These are phyloP conservation scores for Jimgerdemannia lactiflua DNA, from an alignment of 192 early-diverging fungal genomes.

Conservation along the genomic window DNA sequence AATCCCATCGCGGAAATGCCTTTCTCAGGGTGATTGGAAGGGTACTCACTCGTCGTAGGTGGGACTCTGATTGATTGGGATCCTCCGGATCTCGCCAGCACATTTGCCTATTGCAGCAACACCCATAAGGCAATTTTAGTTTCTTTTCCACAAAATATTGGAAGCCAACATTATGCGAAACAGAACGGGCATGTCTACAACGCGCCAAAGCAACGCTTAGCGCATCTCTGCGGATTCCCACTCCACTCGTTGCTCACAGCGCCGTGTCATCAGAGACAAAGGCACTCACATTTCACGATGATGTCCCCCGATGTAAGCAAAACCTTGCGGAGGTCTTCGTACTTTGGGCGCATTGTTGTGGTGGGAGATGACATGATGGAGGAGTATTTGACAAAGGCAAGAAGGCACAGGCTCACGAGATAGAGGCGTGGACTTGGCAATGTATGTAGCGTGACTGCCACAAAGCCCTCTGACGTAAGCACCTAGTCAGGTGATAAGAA, in stretches of 20 bases:
- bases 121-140: neutral
- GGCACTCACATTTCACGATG: conserved; percentile 29
- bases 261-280: neutral
- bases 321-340: conserved; percentile 3
- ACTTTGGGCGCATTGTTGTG: neutral
- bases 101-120: conserved; percentile 32
- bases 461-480: too few relatives aligned
- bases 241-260: too few relatives aligned
- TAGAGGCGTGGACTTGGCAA: too few relatives aligned
- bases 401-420: too few relatives aligned
- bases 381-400: too few relatives aligned
- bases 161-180: too few relatives aligned
- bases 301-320: conserved; percentile 19
- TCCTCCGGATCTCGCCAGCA: conserved; percentile 38
- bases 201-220: too few relatives aligned
- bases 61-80: conserved; percentile 46
- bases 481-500: too few relatives aligned
- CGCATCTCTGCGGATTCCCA: too few relatives aligned
- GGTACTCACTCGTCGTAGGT: conserved; percentile 42
- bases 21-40: neutral
- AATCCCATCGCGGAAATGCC: too few relatives aligned
- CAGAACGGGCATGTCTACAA: too few relatives aligned
- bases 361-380: neutral
- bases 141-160: neutral
- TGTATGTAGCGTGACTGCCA: too few relatives aligned